Percentiles rank a stretch among this genome's conserved stretches.
Conservation (phyloP, 2,329 filamentous ascomycete species). For the Fusarium annulatum region DNA sequence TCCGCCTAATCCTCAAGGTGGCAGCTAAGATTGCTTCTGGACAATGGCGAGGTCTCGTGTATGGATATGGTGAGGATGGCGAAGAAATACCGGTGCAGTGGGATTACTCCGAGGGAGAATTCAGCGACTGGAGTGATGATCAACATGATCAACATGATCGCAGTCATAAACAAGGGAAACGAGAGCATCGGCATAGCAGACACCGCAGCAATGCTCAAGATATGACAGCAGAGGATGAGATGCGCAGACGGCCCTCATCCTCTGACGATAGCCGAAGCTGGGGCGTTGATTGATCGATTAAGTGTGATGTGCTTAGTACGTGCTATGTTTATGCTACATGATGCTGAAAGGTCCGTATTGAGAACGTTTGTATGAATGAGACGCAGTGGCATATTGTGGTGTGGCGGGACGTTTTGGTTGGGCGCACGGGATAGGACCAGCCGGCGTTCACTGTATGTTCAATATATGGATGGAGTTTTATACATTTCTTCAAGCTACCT, state of each 20-base stretch:
- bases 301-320: background rate
- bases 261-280: constrained; percentile 43
- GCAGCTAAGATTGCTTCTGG: constrained; percentile 78
- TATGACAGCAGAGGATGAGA: background rate
- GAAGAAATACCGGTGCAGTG: constrained; percentile 68
- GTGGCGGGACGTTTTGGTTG: constrained; percentile 19
- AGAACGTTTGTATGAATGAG: constrained; percentile 10
- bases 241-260: constrained; percentile 28
- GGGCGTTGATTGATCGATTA: constrained; percentile 39
- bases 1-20: constrained; percentile 83
- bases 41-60: constrained; percentile 70
- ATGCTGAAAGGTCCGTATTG: background rate
- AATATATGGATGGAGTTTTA: constrained; percentile 29
- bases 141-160: constrained; percentile 50
- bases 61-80: constrained; percentile 64
- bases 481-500: constrained; percentile 8
- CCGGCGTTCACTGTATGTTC: constrained; percentile 27
- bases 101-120: constrained; percentile 69
- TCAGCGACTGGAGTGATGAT: constrained; percentile 67
- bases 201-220: constrained; percentile 16
- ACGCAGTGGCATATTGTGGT: background rate
- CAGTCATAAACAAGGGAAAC: constrained; percentile 19
- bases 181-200: constrained; percentile 13
- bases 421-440: constrained; percentile 16
- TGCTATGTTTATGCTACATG: constrained; percentile 1